Conservation (phyloP, 2,329 filamentous ascomycete genomes). For the Dryadomyces quercivorus region DNA sequence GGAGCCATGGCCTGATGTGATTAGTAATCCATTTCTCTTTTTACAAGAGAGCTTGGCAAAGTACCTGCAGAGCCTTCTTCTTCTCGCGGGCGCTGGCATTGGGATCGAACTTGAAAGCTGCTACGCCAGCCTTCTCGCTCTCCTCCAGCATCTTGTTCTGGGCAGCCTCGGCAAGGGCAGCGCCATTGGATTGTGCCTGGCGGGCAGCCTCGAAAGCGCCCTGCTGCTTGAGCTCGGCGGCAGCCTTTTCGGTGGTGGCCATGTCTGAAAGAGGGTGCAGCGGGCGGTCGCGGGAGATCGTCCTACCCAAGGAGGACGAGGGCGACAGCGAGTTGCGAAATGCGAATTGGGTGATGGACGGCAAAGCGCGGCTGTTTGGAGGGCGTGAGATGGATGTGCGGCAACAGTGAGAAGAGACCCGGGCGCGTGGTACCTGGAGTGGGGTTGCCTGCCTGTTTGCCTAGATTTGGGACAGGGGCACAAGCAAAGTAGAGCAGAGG, state of each 20-base stretch:
- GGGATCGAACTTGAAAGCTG: conserved; percentile 79
- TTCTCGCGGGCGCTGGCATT: conserved; percentile 77
- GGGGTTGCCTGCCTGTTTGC: too few relatives aligned
- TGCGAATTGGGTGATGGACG: not conserved
- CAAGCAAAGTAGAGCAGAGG: too few relatives aligned
- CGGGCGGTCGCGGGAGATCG: not conserved
- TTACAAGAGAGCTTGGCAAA: conserved; percentile 39
- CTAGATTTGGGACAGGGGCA: too few relatives aligned
- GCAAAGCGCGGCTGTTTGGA: too few relatives aligned
- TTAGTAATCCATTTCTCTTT: too few relatives aligned
- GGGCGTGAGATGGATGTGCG: too few relatives aligned
- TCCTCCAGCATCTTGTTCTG: conserved; percentile 65
- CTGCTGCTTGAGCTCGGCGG: conserved; percentile 65
- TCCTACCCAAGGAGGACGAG: not conserved
- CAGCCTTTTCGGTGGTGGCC: conserved; percentile 15
- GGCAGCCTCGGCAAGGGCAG: conserved; percentile 55
- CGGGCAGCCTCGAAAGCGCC: conserved; percentile 66
- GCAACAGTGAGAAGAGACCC: too few relatives aligned
- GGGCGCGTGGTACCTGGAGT: too few relatives aligned
- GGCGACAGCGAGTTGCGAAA: not conserved
- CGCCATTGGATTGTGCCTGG: conserved; percentile 47
- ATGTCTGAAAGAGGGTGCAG: too few relatives aligned
- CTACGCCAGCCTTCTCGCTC: conserved; percentile 64
- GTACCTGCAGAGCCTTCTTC: conserved; percentile 62
- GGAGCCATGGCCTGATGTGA: conserved; percentile 9